Conservation (phyloP, 2,329 filamentous ascomycete species). For the Gremmenia infestans region DNA sequence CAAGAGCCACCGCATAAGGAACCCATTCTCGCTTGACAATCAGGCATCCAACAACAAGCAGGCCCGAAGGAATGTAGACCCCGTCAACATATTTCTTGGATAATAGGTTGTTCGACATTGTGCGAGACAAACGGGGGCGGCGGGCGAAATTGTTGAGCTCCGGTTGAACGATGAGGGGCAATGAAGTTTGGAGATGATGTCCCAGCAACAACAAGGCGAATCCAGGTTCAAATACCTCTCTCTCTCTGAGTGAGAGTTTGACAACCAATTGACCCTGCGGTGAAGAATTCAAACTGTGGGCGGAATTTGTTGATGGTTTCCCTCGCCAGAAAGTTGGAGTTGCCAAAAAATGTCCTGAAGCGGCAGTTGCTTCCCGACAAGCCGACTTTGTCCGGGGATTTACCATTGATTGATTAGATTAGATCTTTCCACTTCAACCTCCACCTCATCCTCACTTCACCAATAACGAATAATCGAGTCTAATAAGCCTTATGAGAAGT, state of each 20-base stretch:
- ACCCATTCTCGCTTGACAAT: slow-evolving; percentile 77
- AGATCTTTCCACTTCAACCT: slow-evolving; percentile 1
- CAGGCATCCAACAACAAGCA: slow-evolving; percentile 69
- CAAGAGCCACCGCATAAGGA: slow-evolving; percentile 63
- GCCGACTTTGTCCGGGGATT: no score
- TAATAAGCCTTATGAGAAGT: no score
- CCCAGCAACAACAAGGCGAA: no score
- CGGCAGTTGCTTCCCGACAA: neutral
- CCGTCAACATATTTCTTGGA: slow-evolving; percentile 68
- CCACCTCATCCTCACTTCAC: neutral
- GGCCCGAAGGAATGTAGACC: slow-evolving; percentile 76
- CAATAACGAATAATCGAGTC: no score
- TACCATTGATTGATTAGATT: neutral
- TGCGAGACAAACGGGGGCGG: neutral
- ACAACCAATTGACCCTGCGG: no score
- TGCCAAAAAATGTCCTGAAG: neutral
- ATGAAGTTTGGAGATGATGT: no score
- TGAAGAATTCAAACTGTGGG: no score
- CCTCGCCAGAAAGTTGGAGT: no score
- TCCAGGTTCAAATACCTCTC: no score
- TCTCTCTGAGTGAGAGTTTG: no score
- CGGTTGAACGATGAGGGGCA: no score
- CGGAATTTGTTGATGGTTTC: no score
- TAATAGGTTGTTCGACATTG: slow-evolving; percentile 21
- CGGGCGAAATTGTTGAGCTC: slow-evolving; percentile 1